Conservation (phyloP, 805 yeast species). For the Spathaspora gorwiae region DNA sequence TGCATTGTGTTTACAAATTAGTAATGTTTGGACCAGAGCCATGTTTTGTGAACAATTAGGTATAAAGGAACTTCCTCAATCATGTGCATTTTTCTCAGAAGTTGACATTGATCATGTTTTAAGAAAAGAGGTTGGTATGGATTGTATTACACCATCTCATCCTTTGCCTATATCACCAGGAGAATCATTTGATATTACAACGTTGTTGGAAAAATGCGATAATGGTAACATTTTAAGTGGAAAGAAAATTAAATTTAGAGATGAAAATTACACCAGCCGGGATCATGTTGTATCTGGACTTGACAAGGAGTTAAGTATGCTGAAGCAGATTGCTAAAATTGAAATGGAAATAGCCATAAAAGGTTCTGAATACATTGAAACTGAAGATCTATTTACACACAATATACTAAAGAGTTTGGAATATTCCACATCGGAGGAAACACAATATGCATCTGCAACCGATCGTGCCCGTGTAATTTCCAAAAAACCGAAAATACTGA, state of each 20-base stretch:
- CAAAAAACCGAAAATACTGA: no score
- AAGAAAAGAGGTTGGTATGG: slow-evolving; percentile 89
- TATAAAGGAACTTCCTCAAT: slow-evolving; percentile 83
- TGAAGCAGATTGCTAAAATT: slow-evolving; percentile 17
- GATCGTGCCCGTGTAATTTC: no score
- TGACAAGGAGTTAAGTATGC: slow-evolving; percentile 16
- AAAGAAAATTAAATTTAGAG: background rate
- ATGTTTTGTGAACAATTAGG: slow-evolving; percentile 93
- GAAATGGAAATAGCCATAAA: slow-evolving; percentile 23
- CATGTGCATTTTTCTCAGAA: slow-evolving; percentile 92
- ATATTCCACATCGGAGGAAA: no score
- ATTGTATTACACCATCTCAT: slow-evolving; percentile 88
- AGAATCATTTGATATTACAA: slow-evolving; percentile 60
- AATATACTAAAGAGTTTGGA: no score
- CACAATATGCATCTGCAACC: no score
- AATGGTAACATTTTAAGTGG: slow-evolving; percentile 2
- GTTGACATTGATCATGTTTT: slow-evolving; percentile 86
- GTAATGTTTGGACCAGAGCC: slow-evolving; percentile 94
- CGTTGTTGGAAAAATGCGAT: slow-evolving; percentile 39
- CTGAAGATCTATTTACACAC: no score
- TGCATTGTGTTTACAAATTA: slow-evolving; percentile 79
- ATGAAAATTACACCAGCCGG: slow-evolving; percentile 9
- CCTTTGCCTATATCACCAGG: slow-evolving; percentile 71
- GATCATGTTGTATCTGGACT: slow-evolving; percentile 25
- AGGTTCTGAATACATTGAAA: no score